Conservation (phyloP, 495 filamentous ascomycete species). For the Aspergillus haitiensis region DNA sequence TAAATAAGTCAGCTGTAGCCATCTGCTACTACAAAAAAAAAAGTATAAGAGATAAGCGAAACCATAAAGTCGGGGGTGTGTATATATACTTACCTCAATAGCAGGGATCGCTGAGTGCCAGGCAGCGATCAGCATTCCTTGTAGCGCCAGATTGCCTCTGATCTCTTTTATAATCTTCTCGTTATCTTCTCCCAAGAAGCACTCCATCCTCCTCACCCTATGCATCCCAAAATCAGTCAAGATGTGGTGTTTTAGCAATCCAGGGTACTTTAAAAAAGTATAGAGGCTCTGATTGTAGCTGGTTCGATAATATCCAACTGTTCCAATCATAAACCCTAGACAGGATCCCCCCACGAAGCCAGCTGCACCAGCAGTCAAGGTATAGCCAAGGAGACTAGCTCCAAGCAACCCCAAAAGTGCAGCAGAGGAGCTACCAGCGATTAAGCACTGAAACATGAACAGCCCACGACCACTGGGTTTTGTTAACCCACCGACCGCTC, state of each 20-base stretch:
- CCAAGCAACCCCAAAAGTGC: constrained; percentile 3
- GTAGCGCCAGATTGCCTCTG: neutral
- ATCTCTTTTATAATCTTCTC: neutral
- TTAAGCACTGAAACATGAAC: constrained; percentile 10
- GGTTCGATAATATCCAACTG: constrained; percentile 2
- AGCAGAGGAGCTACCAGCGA: constrained; percentile 12
- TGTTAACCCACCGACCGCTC: constrained; percentile 8
- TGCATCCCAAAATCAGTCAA: constrained; percentile 9
- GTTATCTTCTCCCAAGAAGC: constrained; percentile 2
- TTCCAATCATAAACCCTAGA: constrained; percentile 7
- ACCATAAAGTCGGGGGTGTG: too few relatives aligned
- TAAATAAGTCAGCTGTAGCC: neutral
- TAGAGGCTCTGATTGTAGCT: neutral
- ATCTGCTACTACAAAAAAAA: neutral
- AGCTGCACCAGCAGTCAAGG: constrained; percentile 3
- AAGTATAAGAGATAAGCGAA: too few relatives aligned
- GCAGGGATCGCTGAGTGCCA: constrained; percentile 12
- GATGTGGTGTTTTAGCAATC: constrained; percentile 1
- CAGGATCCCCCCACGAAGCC: constrained; percentile 14
- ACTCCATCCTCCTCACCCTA: neutral
- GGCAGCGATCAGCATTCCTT: constrained; percentile 11
- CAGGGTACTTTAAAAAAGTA: constrained; percentile 5
- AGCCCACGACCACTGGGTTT: constrained; percentile 12
- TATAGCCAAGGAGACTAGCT: constrained; percentile 6
- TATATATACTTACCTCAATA: constrained; percentile 6